Base-by-base conservation (phyloP, 139 green algal genomes). In the Tetraselmis striata region DNA sequence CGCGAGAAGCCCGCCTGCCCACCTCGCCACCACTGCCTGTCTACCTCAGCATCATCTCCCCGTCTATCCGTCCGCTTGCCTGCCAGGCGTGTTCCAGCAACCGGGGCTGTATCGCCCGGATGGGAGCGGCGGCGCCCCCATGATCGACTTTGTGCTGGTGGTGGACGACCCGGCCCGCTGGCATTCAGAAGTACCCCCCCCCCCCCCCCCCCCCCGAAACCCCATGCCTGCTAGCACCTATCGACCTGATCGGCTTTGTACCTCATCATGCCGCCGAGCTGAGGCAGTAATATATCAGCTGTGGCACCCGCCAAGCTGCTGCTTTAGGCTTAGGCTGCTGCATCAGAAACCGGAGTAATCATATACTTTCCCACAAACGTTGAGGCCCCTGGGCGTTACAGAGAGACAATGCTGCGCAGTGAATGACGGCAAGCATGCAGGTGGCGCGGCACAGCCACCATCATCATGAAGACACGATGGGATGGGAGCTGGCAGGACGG, bases 101-200 rank as follows among this genome's bases (percentile, higher is more conserved):
- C 45, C 45, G 45, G 45, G 45, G 45, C 45, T 67, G 45, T 67
- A 67, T 18, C 45, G 45, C 11, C 18, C 45, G 11, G 45, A 67
- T 67, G 45, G 5, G 5, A 18, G 45, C 11, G 45, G 11, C 45
- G 45, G 18, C 18, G 45, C 11, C 11, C 91, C 94, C 0, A 93
- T 97, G 90, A 78, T 96, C 0, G 95, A 98, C 85, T 94, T 95
- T 26, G 92, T 98, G 1, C 89, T 98, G 28, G 91, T 86, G 0
- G 95, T 98, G 22, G 80, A 92, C 0, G 82, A 94, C 75, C 89
- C 93, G 1, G 18, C 79, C 1, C 75, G 80, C 0, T 97, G 94
- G 94, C 94, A 97, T 75, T 5, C 77, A 29, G 29, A 94, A 90
- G 91, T 94, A 18, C 29, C 26, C 30, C 76, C 2, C 28, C 28